Evolutionary conservation across 306 rosid species (phyloP), one percentile per base, ranked within the genome.

Genomic region (Lotus japonicus): DNA sequence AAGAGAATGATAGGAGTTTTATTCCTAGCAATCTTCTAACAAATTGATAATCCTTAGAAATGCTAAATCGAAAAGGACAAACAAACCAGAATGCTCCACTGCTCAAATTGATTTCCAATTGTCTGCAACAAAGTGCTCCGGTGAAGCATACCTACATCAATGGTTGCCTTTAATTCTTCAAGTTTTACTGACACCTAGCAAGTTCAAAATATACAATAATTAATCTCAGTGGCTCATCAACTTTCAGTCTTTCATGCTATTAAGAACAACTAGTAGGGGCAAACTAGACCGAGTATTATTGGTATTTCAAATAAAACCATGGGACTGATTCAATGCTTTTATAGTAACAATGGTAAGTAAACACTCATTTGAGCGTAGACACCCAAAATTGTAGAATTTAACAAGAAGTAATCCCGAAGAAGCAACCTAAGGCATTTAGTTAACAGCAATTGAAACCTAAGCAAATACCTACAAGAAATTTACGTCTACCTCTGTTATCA

Each of bases 11-110:
- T 31, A 31, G 36, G 36, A 7, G 5, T 6, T 31, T 31, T 31
- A 31, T 5, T 31, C 7, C 36, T 31, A 31, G 36, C 7, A 31
- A 31, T 6, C 7, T 7, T 5, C 36, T 31, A 5, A 31, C 7
- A 31, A 31, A 31, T 31, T 31, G 36, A 64, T 11, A 56, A 51
- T 13, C 57, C 51, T 61, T 66, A 58, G 23, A 62, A 74, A 54
- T 50, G 35, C 21, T 11, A 74, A 62, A 68, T 49, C 36, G 11
- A 54, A 70, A 71, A 21, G 53, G 56, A 15, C 6, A 63, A 72
- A 81, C 90, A 77, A 68, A 92, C 98, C 98, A 76, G 80, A 79
- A 84, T 72, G 70, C 79, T 87, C 96, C 96, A 87, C 56, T 78
- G 86, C 81, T 87, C 98, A 72, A 79, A 80, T 53, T 86, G 83